These are phyloP conservation scores for Vanilla planifolia DNA, from an alignment of 106 monocot species.

Conservation along the genomic window DNA sequence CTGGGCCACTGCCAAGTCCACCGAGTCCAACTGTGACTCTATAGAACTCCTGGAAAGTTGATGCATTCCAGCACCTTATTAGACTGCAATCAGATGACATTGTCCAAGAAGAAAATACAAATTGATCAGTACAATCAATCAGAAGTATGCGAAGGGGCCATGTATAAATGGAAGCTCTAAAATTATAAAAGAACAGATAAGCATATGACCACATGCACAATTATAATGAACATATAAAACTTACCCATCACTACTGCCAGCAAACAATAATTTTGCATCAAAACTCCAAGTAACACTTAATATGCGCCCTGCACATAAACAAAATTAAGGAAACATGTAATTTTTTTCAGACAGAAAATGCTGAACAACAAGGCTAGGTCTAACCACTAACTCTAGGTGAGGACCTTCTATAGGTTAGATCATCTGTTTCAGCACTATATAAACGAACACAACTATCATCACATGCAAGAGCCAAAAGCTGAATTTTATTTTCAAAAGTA, in stretches of 20 bases:
- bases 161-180: neutral
- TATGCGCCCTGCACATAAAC: slow-evolving; percentile 48
- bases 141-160: neutral
- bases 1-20: slow-evolving; percentile 49
- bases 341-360: neutral
- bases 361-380: slow-evolving; percentile 9
- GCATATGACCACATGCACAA: neutral
- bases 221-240: slow-evolving; percentile 10
- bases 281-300: slow-evolving; percentile 91
- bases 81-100: slow-evolving; percentile 35
- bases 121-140: too few relatives aligned
- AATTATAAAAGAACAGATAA: neutral
- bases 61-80: slow-evolving; percentile 83
- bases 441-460: slow-evolving; percentile 89
- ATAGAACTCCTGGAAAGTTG: slow-evolving; percentile 56
- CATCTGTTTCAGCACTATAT: slow-evolving; percentile 51
- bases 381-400: slow-evolving; percentile 92
- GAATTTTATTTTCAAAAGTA: slow-evolving; percentile 17
- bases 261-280: slow-evolving; percentile 68
- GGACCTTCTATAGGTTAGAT: slow-evolving; percentile 54
- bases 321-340: neutral
- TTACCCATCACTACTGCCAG: slow-evolving; percentile 96
- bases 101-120: neutral
- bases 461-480: slow-evolving; percentile 78
- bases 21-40: slow-evolving; percentile 87